These are phyloP conservation scores for Trichophaea hybrida DNA, from an alignment of 2,329 filamentous ascomycete species.

Conservation along the genomic window DNA sequence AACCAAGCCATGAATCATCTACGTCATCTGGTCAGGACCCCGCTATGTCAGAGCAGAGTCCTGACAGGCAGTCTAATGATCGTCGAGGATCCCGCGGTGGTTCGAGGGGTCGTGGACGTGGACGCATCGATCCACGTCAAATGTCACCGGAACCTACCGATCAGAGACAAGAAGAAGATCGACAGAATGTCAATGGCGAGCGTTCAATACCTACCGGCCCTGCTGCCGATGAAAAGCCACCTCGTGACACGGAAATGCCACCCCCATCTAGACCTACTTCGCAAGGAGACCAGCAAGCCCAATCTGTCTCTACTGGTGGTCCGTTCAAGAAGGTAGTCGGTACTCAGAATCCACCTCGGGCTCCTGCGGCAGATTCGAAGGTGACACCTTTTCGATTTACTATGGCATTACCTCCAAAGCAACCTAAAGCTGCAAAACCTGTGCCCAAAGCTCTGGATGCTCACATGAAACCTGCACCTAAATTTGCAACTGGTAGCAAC, in stretches of 20 bases:
- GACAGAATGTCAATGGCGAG: not conserved
- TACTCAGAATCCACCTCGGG: not conserved
- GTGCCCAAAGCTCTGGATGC: slow-evolving; percentile 1
- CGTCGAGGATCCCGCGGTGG: not conserved
- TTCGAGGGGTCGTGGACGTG: not conserved
- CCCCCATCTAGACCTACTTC: slow-evolving; percentile 14
- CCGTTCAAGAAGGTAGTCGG: slow-evolving; percentile 4
- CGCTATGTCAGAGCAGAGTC: not conserved
- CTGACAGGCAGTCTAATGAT: not conserved
- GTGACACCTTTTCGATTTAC: not conserved
- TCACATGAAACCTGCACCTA: not conserved
- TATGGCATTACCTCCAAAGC: slow-evolving; percentile 1
- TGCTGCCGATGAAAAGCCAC: slow-evolving; percentile 1
- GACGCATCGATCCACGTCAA: not conserved
- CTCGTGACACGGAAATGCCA: slow-evolving; percentile 13
- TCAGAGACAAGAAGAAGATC: not conserved
- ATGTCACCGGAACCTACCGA: not conserved
- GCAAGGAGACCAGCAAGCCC: slow-evolving; percentile 2
- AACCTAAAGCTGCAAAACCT: not conserved
- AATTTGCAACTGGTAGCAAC: slow-evolving; percentile 18
- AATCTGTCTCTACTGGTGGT: not conserved
- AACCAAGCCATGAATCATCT: not conserved
- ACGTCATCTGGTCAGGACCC: not conserved
- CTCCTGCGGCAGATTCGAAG: not conserved
- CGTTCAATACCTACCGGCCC: not conserved